These are phyloP conservation scores for Didymella pomorum DNA, from an alignment of 2,329 filamentous ascomycete species.

Conservation along the genomic window DNA sequence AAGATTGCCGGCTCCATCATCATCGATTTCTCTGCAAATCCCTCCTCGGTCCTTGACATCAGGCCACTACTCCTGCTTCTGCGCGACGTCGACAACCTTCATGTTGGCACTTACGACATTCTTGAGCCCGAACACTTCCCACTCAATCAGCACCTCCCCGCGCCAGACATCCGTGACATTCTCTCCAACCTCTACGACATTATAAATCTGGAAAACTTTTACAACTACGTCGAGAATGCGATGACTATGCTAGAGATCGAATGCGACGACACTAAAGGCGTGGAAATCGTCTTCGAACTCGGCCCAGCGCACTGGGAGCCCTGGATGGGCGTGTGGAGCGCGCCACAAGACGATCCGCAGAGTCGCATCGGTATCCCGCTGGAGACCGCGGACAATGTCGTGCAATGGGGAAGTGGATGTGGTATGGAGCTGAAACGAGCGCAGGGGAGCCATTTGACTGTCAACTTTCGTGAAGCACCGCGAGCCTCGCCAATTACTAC, in stretches of 20 bases:
- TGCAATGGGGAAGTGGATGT: constrained; percentile 8
- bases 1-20: neutral
- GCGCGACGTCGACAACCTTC: neutral
- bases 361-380: constrained; percentile 7
- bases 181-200: constrained; percentile 8
- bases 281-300: constrained; percentile 13
- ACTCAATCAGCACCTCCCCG: neutral
- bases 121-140: neutral
- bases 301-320: constrained; percentile 2
- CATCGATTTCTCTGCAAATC: neutral
- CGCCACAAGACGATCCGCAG: neutral
- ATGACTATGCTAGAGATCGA: constrained; percentile 10
- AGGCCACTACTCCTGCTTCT: constrained; percentile 2
- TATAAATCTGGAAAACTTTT: constrained; percentile 1
- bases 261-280: neutral
- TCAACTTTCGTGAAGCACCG: constrained; percentile 6
- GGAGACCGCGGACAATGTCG: constrained; percentile 6
- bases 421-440: constrained; percentile 10
- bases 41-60: neutral
- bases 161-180: neutral
- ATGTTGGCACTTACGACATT: neutral
- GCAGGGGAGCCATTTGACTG: constrained; percentile 14
- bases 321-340: constrained; percentile 17
- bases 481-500: neutral
- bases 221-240: neutral